Evolutionary conservation across 371 early-diverging fungal genomes (phyloP), one percentile per base, ranked within the genome.

Genomic region (Mucor saturninus): DNA sequence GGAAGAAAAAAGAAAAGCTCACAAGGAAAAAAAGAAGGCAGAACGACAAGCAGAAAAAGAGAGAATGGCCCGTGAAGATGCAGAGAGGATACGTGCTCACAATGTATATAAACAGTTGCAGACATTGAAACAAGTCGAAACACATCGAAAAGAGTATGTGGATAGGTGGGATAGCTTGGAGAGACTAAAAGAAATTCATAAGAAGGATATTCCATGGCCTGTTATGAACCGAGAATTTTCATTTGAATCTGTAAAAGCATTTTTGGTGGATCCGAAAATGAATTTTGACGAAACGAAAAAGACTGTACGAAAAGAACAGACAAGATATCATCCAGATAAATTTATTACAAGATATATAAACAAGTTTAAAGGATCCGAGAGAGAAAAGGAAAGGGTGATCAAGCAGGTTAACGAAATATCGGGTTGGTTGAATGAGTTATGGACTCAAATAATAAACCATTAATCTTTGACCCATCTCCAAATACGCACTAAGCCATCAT

Each of bases 401-500:
- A 46, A 31, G 14, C 70, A 61, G 37, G 63, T 72, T 11, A 77
- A 77, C 35, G 76, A 77, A 28, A 54, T 80, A 2, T 74, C 81
- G 13, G 71, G 76, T 15, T 76, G 74, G 69, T 49, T 80, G 8
- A 80, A 80, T 62, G 78, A 77, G 51, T 54, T 80, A 35, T 80
- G 68, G 68, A 38, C 57, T 26, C 49, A 62, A 45, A 5, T 61
- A 15, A 54, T 48, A 49, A 54, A 69, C 45, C 14, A 39, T 32
- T 56, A 42, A 48, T 72, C 58, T 74, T 71, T 50, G 15, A 76
- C 67, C 31, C 71, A 54, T 52, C 66, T 59, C 95, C 95, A 94
- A 32, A 97, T 88, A 51, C 91, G 83, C 2, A 94, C 87, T 30
- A 82, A 65, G 9, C 91, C 90, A 81, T 97, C 98, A 72, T 97